phyloP scores from a whole-genome alignment of 2,329 filamentous ascomycete genomes.

The Trichophaea hybrida region DNA sequence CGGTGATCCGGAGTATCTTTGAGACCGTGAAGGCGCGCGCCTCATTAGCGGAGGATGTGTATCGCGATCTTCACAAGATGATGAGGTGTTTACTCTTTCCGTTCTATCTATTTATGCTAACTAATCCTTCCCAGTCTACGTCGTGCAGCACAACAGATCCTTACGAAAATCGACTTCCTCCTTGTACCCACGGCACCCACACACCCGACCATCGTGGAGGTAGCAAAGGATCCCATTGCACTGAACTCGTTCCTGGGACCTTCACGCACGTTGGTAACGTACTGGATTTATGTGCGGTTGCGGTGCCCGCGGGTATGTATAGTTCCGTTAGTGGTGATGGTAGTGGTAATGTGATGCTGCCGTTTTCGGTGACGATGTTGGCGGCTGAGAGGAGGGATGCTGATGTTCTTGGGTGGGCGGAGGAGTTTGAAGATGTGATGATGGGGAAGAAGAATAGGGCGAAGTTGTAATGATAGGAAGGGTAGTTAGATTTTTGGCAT shows the following conservation, averaged over 20 bases:
- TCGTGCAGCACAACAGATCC: constrained; percentile 34
- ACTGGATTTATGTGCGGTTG: constrained; percentile 42
- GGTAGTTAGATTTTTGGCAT: too few relatives aligned
- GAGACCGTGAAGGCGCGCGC: constrained; percentile 31
- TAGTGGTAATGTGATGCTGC: constrained; percentile 27
- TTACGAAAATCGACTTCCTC: constrained; percentile 34
- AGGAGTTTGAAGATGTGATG: constrained; percentile 26
- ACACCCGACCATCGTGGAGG: constrained; percentile 39
- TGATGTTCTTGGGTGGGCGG: constrained; percentile 31
- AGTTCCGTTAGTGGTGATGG: constrained; percentile 18
- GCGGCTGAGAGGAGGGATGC: constrained; percentile 33
- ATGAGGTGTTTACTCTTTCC: constrained; percentile 27
- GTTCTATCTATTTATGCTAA: constrained; percentile 1
- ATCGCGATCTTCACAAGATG: constrained; percentile 37
- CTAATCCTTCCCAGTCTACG: constrained; percentile 29
- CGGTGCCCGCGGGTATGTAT: constrained; percentile 39
- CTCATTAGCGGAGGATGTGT: constrained; percentile 37
- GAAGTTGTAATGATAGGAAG: not conserved
- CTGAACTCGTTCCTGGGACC: constrained; percentile 42
- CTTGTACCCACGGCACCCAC: constrained; percentile 44
- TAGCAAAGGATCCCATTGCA: constrained; percentile 39
- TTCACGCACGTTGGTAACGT: constrained; percentile 50
- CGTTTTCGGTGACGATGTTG: constrained; percentile 36
- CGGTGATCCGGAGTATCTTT: constrained; percentile 38
- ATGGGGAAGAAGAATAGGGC: not conserved